Conservation (phyloP, 768 basidiomycete species). For the Podaxis sp. region DNA sequence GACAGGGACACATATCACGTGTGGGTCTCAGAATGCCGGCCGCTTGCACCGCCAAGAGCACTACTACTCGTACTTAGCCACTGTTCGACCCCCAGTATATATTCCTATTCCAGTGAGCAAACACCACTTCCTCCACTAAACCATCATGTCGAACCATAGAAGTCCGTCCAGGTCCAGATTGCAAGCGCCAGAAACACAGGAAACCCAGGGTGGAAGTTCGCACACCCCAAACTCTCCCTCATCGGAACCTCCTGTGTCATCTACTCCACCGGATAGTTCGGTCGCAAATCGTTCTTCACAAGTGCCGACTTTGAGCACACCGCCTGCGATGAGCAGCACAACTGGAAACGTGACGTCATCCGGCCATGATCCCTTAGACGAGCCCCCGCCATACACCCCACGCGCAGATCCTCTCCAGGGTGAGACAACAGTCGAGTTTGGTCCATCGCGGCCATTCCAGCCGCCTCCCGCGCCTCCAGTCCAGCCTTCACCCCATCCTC, state of each 20-base stretch:
- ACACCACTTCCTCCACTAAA: neutral
- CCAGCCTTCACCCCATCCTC: conserved; percentile 9
- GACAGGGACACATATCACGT: neutral
- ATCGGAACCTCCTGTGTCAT: neutral
- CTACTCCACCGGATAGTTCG: neutral
- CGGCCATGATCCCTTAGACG: conserved; percentile 33
- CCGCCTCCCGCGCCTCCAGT: conserved; percentile 20
- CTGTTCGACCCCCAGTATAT: neutral
- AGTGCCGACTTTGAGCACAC: neutral
- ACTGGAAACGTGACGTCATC: neutral
- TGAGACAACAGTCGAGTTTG: conserved; percentile 61
- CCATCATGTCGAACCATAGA: neutral
- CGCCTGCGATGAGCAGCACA: neutral
- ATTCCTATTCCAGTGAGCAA: neutral
- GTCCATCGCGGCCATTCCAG: conserved; percentile 65
- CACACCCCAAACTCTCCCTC: neutral
- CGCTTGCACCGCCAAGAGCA: neutral
- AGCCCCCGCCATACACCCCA: conserved; percentile 73
- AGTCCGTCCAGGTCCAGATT: neutral
- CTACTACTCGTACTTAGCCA: neutral
- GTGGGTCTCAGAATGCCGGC: neutral
- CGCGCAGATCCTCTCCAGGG: conserved; percentile 50
- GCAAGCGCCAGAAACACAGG: neutral
- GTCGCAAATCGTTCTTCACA: neutral
- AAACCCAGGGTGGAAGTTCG: neutral